Percentiles rank a stretch among this genome's conserved stretches.
These are phyloP conservation scores for Hymenoscyphus fructigenus DNA, from an alignment of 2,329 filamentous ascomycete genomes.

Conservation along the genomic window DNA sequence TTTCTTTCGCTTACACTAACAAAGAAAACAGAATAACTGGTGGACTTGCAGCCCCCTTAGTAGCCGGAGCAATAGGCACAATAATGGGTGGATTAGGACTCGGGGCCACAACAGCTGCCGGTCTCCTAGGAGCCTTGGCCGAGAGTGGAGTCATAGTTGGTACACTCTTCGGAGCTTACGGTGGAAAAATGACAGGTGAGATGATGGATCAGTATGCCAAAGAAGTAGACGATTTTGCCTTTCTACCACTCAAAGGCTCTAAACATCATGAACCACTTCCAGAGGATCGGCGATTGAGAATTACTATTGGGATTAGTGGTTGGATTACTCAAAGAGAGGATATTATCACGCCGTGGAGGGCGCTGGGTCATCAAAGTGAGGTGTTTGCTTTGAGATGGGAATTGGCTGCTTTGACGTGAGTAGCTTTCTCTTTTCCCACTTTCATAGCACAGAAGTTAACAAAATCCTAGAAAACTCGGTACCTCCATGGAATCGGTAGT, in stretches of 20 bases:
- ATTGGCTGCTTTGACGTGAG: slow-evolving; percentile 62
- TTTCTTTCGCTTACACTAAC: not conserved
- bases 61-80: slow-evolving; percentile 75
- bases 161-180: slow-evolving; percentile 88
- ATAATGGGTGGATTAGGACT: slow-evolving; percentile 77
- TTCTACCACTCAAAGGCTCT: slow-evolving; percentile 68
- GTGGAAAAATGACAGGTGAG: slow-evolving; percentile 75
- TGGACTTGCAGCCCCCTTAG: slow-evolving; percentile 73
- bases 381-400: slow-evolving; percentile 86
- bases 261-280: slow-evolving; percentile 47
- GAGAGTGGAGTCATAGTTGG: slow-evolving; percentile 79
- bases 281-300: slow-evolving; percentile 67
- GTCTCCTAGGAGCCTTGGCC: slow-evolving; percentile 75
- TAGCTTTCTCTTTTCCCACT: not conserved
- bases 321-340: slow-evolving; percentile 75
- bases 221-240: slow-evolving; percentile 86
- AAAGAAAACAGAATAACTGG: slow-evolving; percentile 56
- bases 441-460: not conserved
- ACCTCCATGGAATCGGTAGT: slow-evolving; percentile 74
- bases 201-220: slow-evolving; percentile 86
- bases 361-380: slow-evolving; percentile 71
- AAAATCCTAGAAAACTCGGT: slow-evolving; percentile 59
- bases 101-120: slow-evolving; percentile 70
- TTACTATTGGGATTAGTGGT: slow-evolving; percentile 81
- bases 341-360: slow-evolving; percentile 74